phyloP scores from a whole-genome alignment of 2,329 filamentous ascomycete genomes.

The Exophiala lecanii-corni region DNA sequence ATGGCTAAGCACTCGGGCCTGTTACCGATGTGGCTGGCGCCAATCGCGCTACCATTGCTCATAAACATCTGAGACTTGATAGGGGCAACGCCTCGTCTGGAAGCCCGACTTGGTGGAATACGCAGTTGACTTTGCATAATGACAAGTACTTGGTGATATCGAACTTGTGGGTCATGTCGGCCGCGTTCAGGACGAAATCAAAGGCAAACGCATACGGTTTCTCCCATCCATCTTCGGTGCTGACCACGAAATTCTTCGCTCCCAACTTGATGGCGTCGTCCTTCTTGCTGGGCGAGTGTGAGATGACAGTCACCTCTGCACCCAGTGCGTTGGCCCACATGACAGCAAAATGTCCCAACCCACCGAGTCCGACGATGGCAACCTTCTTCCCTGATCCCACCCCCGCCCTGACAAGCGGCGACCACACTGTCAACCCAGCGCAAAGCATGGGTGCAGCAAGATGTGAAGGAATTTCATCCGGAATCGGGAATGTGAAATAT shows the following conservation, averaged over 20 bases:
- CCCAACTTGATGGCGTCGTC: constrained; percentile 56
- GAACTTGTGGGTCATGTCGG: constrained; percentile 67
- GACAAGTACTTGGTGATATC: constrained; percentile 50
- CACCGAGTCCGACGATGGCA: constrained; percentile 48
- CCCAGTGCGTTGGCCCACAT: constrained; percentile 65
- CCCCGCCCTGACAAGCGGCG: constrained; percentile 70
- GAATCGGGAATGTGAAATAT: constrained; percentile 67
- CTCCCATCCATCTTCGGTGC: constrained; percentile 55
- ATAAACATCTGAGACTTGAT: constrained; percentile 72
- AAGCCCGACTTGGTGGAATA: constrained; percentile 56
- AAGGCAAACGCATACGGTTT: constrained; percentile 51
- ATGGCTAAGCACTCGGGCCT: constrained; percentile 67
- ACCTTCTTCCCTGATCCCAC: constrained; percentile 59
- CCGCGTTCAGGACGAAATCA: constrained; percentile 68
- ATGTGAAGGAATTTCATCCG: constrained; percentile 59
- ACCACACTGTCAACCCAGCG: constrained; percentile 76
- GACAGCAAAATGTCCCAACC: constrained; percentile 67
- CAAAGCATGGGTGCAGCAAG: constrained; percentile 53
- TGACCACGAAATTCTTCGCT: constrained; percentile 57
- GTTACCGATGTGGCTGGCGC: constrained; percentile 66
- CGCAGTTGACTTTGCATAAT: constrained; percentile 49
- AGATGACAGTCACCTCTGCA: constrained; percentile 59
- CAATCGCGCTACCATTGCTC: constrained; percentile 67
- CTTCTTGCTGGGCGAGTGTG: constrained; percentile 56
- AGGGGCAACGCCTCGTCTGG: constrained; percentile 63